Evolutionary conservation across 164 flowering plant genomes (phyloP), one percentile per base, ranked within the genome.

Genomic region (Umbellularia californica): DNA sequence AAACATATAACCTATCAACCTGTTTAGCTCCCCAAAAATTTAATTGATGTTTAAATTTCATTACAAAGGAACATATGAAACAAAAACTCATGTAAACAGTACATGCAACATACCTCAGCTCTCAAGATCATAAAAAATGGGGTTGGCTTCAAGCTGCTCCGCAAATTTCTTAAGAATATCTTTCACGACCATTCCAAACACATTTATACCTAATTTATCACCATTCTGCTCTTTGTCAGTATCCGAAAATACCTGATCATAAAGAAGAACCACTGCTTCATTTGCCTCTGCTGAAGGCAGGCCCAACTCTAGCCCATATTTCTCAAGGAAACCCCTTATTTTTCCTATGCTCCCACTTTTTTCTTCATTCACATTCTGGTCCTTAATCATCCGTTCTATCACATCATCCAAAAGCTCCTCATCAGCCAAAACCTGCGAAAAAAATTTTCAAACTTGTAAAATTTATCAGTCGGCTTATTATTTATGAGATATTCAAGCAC

Each of bases 381-480:
- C 83, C 55, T 75, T 70, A 58, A 69, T 69, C 65, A 88, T 78
- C 70, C 83, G 76, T 69, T 79, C 87, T 19, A 80, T 71, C 62
- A 82, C 76, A 66, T 73, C 73, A 66, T 79, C 73, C 71, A 92
- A 70, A 71, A 77, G 82, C 81, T 81, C 75, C 79, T 87, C 85
- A 65, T 90, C 82, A 1, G 82, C 82, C 79, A 92, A 78, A 73
- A 92, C 71, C 97, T 90, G 92, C 79, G 4, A 30, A 30, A 82
- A 75, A 22, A 11, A 0, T 23, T 64, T 68, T 73, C 15, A 9
- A 9, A 41, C 47, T 6, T 33, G 17, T 51, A 51, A 19, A 11
- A 19, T 27, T 35, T 69, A 28, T 78, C 25, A 77, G 77, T 58
- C 47, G 52, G 17, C 47, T 55, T 50, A 69, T 25, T 70, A 25